Evolutionary conservation across 129 eudicot genomes (phyloP).

Genomic region (Lactuca saligna): DNA sequence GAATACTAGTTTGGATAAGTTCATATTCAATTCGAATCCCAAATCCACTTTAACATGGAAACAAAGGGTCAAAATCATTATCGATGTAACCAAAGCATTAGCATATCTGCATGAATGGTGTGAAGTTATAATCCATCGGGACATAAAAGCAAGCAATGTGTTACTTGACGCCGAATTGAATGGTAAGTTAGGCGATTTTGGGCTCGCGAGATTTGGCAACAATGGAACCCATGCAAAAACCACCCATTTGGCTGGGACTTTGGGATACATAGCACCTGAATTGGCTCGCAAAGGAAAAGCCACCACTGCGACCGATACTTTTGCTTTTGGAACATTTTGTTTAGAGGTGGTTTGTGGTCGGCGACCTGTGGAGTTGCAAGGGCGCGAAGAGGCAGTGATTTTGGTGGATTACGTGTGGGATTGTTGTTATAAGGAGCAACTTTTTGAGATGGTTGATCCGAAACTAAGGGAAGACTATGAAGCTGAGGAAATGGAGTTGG

Average conservation of each 20-base stretch:
- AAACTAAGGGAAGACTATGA: slow-evolving; percentile 1
- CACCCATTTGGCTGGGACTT: slow-evolving; percentile 43
- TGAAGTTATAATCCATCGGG: slow-evolving; percentile 42
- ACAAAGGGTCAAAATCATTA: slow-evolving; percentile 35
- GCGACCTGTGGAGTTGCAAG: slow-evolving; percentile 34
- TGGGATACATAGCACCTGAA: slow-evolving; percentile 49
- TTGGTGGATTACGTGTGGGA: slow-evolving; percentile 36
- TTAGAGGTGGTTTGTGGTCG: slow-evolving; percentile 40
- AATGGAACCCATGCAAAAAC: slow-evolving; percentile 37
- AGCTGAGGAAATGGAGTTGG: slow-evolving; percentile 25
- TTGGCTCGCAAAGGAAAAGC: slow-evolving; percentile 45
- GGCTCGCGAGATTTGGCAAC: slow-evolving; percentile 38
- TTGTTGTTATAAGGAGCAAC: slow-evolving; percentile 31
- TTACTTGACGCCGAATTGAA: slow-evolving; percentile 38
- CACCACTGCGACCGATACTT: slow-evolving; percentile 37
- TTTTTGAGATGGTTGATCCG: slow-evolving; percentile 21
- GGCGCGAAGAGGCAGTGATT: slow-evolving; percentile 32
- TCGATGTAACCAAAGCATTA: slow-evolving; percentile 39
- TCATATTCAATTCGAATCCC: slow-evolving; percentile 22
- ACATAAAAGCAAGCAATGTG: slow-evolving; percentile 47
- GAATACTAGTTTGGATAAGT: slow-evolving; percentile 34
- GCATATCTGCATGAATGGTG: slow-evolving; percentile 46
- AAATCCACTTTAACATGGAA: slow-evolving; percentile 25
- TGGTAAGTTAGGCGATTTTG: slow-evolving; percentile 39
- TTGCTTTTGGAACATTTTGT: slow-evolving; percentile 43